Base-by-base conservation (phyloP, 2,329 filamentous ascomycete species). In the Cryphonectria naterciae region DNA sequence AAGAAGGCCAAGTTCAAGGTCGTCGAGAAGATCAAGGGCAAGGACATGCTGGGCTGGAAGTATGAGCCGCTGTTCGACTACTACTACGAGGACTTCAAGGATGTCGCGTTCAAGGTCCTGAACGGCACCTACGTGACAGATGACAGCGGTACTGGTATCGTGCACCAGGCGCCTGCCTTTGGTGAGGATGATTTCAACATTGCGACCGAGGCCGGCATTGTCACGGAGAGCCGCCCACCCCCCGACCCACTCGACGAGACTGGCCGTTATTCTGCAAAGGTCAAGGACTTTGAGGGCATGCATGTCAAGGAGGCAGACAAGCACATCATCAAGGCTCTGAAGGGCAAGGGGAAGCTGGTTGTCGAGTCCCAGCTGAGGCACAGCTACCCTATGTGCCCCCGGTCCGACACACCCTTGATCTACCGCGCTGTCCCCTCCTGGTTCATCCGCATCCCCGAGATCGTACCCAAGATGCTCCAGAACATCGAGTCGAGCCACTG, bases 101-200 rank as follows among this genome's bases (percentile, higher is more conserved):
- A 97, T 70, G 81, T 89, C 72, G 94, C 89, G 4, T 98, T 97
- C 86, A 89, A 87, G 76, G 92, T 98, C 5, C 79, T 97, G 74
- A 94, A 93, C 75, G 95, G 92, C 52, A 89, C 86, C 8, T 98
- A 98, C 77, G 95, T 98, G 70, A 96, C 93, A 37, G 90, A 92
- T 41, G 94, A 96, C 72, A 94, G 93, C 77, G 95, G 95, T 89
- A 93, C 94, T 46, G 95, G 95, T 78, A 92, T 98, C 73, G 95
- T 98, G 61, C 95, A 98, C 81, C 94, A 98, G 81, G 88, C 95
- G 5, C 95, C 95, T 2, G 94, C 94, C 0, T 98, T 95, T 78
- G 95, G 95, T 87, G 93, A 98, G 82, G 95, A 98, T 74, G 95
- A 98, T 91, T 98, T 97, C 85, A 91, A 91, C 75, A 89, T 96